phyloP scores from a whole-genome alignment of 352 stramenopile species.

The Phytophthora cactorum region DNA sequence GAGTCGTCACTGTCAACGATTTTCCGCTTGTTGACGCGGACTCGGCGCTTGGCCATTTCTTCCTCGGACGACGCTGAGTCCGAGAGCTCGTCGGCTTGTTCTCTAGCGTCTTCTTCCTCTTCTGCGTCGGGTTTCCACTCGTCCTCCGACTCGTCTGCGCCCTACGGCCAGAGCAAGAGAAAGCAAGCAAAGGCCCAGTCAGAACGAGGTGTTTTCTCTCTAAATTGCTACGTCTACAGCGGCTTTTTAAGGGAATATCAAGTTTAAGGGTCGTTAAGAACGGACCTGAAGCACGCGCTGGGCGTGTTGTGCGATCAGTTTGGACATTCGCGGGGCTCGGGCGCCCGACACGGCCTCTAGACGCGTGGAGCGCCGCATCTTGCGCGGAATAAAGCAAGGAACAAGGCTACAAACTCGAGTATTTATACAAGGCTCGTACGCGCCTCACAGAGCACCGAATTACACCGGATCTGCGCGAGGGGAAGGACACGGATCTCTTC shows the following conservation, averaged over 20 bases:
- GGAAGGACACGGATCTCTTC: slow-evolving; percentile 15
- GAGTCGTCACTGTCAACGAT: slow-evolving; percentile 65
- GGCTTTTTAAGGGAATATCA: slow-evolving; percentile 1
- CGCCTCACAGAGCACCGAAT: slow-evolving; percentile 19
- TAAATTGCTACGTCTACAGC: slow-evolving; percentile 4
- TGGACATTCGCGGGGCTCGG: slow-evolving; percentile 62
- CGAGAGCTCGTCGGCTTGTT: slow-evolving; percentile 44
- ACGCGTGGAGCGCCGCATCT: slow-evolving; percentile 73
- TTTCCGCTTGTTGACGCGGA: slow-evolving; percentile 49
- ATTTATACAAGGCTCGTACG: slow-evolving; percentile 2
- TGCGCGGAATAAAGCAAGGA: slow-evolving; percentile 26
- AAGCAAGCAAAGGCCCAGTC: slow-evolving; percentile 27
- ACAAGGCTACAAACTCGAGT: slow-evolving; percentile 15
- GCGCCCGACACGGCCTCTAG: slow-evolving; percentile 55
- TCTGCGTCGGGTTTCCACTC: slow-evolving; percentile 48
- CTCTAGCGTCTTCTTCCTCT: slow-evolving; percentile 42
- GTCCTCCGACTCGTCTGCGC: slow-evolving; percentile 47
- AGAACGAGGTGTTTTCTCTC: slow-evolving; percentile 17
- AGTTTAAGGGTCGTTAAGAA: not conserved
- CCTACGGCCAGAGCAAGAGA: slow-evolving; percentile 26
- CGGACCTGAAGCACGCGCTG: slow-evolving; percentile 46
- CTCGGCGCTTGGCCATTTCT: slow-evolving; percentile 35
- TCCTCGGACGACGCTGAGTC: slow-evolving; percentile 45
- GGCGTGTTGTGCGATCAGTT: slow-evolving; percentile 58
- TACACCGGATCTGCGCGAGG: slow-evolving; percentile 10